These are phyloP conservation scores for Penicillium arizonense DNA, from an alignment of 495 filamentous ascomycete species.

Conservation along the genomic window DNA sequence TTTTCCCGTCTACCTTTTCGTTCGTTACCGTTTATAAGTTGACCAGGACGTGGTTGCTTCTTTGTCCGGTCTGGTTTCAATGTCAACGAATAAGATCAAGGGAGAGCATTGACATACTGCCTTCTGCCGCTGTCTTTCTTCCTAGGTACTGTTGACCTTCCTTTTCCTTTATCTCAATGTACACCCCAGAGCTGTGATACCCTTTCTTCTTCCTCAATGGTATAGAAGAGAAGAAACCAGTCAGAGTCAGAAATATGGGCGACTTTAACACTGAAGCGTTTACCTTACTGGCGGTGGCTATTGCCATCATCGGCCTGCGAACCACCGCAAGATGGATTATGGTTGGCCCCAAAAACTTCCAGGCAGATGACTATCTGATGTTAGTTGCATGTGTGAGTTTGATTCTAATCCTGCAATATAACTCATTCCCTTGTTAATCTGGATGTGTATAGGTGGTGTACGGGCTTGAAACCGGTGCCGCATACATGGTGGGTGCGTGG, in stretches of 20 bases:
- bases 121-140: constrained; percentile 1
- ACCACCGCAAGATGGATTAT: constrained; percentile 48
- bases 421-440: background rate
- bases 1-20: background rate
- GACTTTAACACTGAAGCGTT: constrained; percentile 53
- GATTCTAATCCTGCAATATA: background rate
- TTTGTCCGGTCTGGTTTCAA: constrained; percentile 28
- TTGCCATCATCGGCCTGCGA: constrained; percentile 49
- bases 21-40: constrained; percentile 19
- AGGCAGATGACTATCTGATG: constrained; percentile 62
- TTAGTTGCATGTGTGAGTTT: constrained; percentile 49
- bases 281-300: constrained; percentile 46
- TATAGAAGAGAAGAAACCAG: background rate
- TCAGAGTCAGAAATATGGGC: constrained; percentile 17
- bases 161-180: constrained; percentile 22
- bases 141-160: constrained; percentile 9
- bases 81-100: constrained; percentile 14
- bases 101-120: constrained; percentile 7
- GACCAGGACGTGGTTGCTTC: constrained; percentile 16
- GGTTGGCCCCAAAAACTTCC: constrained; percentile 49
- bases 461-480: constrained; percentile 43
- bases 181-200: constrained; percentile 5
- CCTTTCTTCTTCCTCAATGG: constrained; percentile 4
- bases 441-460: constrained; percentile 32
- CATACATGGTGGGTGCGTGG: constrained; percentile 45